Evolutionary conservation across 2,329 filamentous ascomycete genomes (phyloP), one percentile per base, ranked within the genome.

Genomic region (Fonsecaea pugnacius): DNA sequence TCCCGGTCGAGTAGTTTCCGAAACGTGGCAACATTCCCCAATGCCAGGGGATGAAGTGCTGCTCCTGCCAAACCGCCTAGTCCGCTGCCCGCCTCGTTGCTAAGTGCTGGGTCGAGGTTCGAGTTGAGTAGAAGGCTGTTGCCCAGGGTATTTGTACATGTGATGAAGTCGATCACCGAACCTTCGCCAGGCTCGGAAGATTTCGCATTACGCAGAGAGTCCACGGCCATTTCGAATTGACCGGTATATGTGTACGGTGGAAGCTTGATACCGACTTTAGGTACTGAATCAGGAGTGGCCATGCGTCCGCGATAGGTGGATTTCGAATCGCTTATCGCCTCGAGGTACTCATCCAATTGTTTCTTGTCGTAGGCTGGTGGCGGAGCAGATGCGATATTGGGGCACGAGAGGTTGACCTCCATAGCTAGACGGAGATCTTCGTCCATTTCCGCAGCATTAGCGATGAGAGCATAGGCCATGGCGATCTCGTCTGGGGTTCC

Each of bases 331-430:
- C 78, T 75, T 0, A 90, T 75, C 0, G 78, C 76, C 1, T 70
- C 67, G 1, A 93, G 76, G 66, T 91, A 92, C 4, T 76, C 75
- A 0, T 73, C 67, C 2, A 93, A 73, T 0, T 82, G 78, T 0
- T 69, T 68, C 0, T 79, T 75, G 7, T 84, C 82, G 73, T 92
- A 93, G 0, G 90, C 90, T 5, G 90, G 89, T 0, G 91, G 91
- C 0, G 90, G 87, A 53, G 84, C 83, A 18, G 79, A 78, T 0
- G 84, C 81, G 56, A 93, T 92, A 71, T 94, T 93, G 0, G 91
- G 91, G 70, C 91, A 93, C 35, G 86, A 89, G 33, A 93, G 84
- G 73, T 94, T 94, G 71, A 93, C 80, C 75, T 94, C 91, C 80
- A 92, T 85, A 18, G 87, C 87, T 0, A 91, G 78, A 1, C 81